phyloP scores from a whole-genome alignment of 805 yeast genomes.

The Nakazawaea ambrosiae region DNA sequence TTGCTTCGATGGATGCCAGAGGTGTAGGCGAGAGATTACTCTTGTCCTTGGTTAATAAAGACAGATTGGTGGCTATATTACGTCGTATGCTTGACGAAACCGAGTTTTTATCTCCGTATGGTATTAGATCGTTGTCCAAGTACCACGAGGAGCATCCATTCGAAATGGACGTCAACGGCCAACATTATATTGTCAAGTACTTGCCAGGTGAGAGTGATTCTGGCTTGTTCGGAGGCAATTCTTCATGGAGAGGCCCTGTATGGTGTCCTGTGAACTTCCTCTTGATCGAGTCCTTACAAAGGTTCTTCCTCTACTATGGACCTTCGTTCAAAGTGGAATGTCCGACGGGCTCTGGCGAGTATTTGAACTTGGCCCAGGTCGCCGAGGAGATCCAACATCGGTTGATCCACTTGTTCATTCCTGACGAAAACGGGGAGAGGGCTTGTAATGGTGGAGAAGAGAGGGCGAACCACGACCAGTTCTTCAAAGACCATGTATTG shows the following conservation, averaged over 20 bases:
- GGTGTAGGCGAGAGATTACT: constrained; percentile 82
- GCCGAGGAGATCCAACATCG: constrained; percentile 89
- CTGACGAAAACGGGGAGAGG: constrained; percentile 51
- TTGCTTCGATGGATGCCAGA: constrained; percentile 71
- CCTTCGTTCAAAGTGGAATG: constrained; percentile 79
- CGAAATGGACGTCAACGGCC: constrained; percentile 75
- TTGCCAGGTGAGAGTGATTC: constrained; percentile 87
- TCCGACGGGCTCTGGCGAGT: constrained; percentile 77
- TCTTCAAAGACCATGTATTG: constrained; percentile 69
- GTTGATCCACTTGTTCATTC: constrained; percentile 66
- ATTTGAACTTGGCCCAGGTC: constrained; percentile 74
- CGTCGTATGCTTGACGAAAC: constrained; percentile 77
- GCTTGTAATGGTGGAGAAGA: constrained; percentile 73
- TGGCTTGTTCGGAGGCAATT: constrained; percentile 93
- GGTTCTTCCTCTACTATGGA: constrained; percentile 86
- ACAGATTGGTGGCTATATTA: constrained; percentile 67
- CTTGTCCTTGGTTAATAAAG: constrained; percentile 74
- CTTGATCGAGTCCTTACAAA: constrained; percentile 77
- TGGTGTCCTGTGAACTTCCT: constrained; percentile 93
- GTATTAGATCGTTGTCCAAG: constrained; percentile 83
- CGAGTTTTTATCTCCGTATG: constrained; percentile 79
- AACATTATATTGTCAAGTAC: constrained; percentile 61
- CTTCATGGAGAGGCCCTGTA: constrained; percentile 96
- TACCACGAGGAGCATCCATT: constrained; percentile 81
- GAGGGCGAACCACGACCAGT: constrained; percentile 48